Percentiles rank a stretch among this genome's conserved stretches.
phyloP scores from a whole-genome alignment of 2,329 filamentous ascomycete species.

The Scedosporium boydii region DNA sequence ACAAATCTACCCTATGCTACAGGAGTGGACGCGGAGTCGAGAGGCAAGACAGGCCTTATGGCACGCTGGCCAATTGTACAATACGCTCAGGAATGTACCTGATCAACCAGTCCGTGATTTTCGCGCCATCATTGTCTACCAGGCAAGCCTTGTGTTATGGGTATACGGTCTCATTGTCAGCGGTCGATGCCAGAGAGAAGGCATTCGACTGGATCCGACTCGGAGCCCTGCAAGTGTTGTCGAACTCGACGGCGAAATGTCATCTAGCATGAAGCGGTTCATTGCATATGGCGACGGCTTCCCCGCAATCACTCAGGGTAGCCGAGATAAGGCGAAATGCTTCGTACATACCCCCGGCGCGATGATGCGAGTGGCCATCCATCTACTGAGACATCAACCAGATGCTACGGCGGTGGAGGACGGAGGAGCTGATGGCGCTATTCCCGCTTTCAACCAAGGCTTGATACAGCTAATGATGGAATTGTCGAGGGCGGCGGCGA shows the following conservation, averaged over 20 bases:
- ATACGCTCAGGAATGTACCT: not conserved
- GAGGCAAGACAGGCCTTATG: not conserved
- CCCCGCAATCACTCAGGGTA: not conserved
- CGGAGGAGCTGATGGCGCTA: not conserved
- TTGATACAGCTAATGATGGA: not conserved
- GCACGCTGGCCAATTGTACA: not conserved
- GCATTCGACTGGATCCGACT: not conserved
- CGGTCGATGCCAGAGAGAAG: not conserved
- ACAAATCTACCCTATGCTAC: not conserved
- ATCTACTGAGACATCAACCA: not conserved
- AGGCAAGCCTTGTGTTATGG: not conserved
- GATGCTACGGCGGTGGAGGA: not conserved
- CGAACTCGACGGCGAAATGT: not conserved
- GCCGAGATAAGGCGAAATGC: not conserved
- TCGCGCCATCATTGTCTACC: not conserved
- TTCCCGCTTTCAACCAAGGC: not conserved
- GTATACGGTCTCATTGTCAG: not conserved
- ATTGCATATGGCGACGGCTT: not conserved
- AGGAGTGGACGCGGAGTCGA: not conserved
- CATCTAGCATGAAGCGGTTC: not conserved
- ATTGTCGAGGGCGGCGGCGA: not conserved
- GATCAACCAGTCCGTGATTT: not conserved
- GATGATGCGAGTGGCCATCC: not conserved
- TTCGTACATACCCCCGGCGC: not conserved
- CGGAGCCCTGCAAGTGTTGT: not conserved